Percentiles rank a stretch among this genome's conserved stretches.
Evolutionary conservation across 495 filamentous ascomycete genomes (phyloP).

Genomic region (Immersiella caudata): DNA sequence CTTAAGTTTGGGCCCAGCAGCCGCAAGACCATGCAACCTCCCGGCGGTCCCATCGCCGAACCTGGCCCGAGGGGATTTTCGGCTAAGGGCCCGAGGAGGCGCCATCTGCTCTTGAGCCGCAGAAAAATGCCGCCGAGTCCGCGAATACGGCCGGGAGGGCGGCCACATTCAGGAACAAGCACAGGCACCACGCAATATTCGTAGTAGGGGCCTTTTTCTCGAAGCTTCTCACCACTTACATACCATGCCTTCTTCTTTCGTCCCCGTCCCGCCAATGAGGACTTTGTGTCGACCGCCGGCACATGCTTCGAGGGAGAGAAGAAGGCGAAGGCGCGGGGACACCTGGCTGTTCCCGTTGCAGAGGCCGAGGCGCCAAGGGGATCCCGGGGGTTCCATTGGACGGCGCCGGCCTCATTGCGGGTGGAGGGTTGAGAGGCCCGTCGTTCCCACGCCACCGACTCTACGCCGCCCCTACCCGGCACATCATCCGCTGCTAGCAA

Average conservation of each 20-base stretch:
- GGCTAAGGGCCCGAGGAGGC: slow-evolving; percentile 1
- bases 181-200: not conserved
- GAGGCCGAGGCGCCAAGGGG: not conserved
- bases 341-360: not conserved
- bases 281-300: not conserved
- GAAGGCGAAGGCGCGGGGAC: not conserved
- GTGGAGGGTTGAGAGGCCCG: slow-evolving; percentile 10
- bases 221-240: not conserved
- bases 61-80: not conserved
- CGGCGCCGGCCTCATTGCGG: slow-evolving; percentile 4
- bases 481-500: not conserved
- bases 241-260: not conserved
- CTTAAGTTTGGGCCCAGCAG: too few species aligned
- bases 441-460: slow-evolving; percentile 12
- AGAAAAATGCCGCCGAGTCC: slow-evolving; percentile 19
- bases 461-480: not conserved
- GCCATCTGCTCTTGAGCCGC: slow-evolving; percentile 16
- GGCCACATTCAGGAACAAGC: not conserved
- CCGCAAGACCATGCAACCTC: not conserved
- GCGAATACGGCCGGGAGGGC: not conserved
- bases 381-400: slow-evolving; percentile 16
- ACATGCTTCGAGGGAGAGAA: slow-evolving; percentile 18
- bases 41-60: not conserved
- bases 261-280: not conserved
- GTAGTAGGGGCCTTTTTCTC: not conserved